Percentiles rank a stretch among this genome's conserved stretches.
phyloP scores from a whole-genome alignment of 306 rosid genomes.

The Vigna trinervia region DNA sequence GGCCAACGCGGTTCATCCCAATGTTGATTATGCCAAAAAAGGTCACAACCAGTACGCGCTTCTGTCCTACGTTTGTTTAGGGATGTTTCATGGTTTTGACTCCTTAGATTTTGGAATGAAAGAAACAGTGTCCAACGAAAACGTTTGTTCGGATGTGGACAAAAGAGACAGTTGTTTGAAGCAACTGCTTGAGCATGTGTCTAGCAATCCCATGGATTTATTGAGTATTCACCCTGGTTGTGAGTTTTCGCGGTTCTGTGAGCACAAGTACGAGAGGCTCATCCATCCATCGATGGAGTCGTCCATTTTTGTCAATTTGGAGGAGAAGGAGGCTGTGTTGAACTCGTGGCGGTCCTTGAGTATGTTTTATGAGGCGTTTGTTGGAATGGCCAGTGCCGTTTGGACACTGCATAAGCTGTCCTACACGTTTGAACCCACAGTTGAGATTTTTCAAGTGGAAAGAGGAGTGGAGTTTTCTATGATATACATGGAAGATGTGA shows the following conservation, averaged over 20 bases:
- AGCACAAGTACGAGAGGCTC: slow-evolving; percentile 80
- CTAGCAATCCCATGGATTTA: slow-evolving; percentile 90
- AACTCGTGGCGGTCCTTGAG: slow-evolving; percentile 88
- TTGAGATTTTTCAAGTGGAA: slow-evolving; percentile 89
- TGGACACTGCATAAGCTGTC: slow-evolving; percentile 93
- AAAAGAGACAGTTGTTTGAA: slow-evolving; percentile 51
- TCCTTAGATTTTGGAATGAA: slow-evolving; percentile 53
- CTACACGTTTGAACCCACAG: slow-evolving; percentile 72
- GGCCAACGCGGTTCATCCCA: slow-evolving; percentile 70
- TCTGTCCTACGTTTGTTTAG: slow-evolving; percentile 85
- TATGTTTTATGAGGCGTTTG: slow-evolving; percentile 85
- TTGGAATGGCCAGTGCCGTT: slow-evolving; percentile 86
- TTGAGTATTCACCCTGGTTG: slow-evolving; percentile 64
- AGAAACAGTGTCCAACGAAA: slow-evolving; percentile 43
- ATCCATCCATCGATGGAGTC: slow-evolving; percentile 90
- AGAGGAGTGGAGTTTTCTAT: slow-evolving; percentile 81
- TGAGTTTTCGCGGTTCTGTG: slow-evolving; percentile 81
- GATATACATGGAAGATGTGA: slow-evolving; percentile 91
- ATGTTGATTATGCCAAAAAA: slow-evolving; percentile 69
- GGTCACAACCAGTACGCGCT: slow-evolving; percentile 80
- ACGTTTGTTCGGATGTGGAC: slow-evolving; percentile 43
- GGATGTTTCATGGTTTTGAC: slow-evolving; percentile 83
- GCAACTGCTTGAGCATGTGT: slow-evolving; percentile 88
- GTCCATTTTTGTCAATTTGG: slow-evolving; percentile 77
- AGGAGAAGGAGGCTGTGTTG: slow-evolving; percentile 68